Conservation (phyloP, 345 rosid species). For the Erodium maritimum region DNA sequence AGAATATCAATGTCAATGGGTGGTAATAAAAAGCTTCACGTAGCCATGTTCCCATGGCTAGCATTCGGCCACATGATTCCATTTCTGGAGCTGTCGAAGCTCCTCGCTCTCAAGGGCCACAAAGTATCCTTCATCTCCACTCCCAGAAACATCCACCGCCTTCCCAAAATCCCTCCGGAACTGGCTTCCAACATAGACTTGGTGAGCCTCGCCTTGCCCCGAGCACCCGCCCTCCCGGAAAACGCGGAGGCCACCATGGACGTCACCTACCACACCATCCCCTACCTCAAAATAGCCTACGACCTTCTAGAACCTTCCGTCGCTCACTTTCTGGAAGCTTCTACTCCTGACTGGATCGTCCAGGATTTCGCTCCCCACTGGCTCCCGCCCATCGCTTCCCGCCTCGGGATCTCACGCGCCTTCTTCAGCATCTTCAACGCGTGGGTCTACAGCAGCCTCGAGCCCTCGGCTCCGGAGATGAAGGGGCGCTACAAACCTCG, state of each 20-base stretch:
- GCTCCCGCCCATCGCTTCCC: conserved; percentile 7
- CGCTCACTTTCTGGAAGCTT: conserved; percentile 8
- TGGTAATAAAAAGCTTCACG: conserved; percentile 3
- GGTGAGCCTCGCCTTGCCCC: conserved; percentile 17
- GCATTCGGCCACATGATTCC: conserved; percentile 26
- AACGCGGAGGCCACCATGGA: conserved; percentile 23
- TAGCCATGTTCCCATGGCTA: conserved; percentile 19
- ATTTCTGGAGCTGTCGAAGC: conserved; percentile 18
- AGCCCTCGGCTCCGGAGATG: not conserved
- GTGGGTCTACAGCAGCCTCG: conserved; percentile 1
- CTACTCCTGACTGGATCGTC: conserved; percentile 18
- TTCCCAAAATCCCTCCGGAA: conserved; percentile 12
- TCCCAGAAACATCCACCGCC: conserved; percentile 18
- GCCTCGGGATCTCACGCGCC: conserved; percentile 7
- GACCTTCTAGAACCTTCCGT: conserved; percentile 18
- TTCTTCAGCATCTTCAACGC: conserved; percentile 14
- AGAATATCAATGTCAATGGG: too few species aligned
- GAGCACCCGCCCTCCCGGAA: conserved; percentile 11
- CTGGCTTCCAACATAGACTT: conserved; percentile 7
- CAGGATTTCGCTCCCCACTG: conserved; percentile 22
- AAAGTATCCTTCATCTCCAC: conserved; percentile 11
- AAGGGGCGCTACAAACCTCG: conserved; percentile 5
- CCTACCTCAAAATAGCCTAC: conserved; percentile 19
- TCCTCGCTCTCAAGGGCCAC: conserved; percentile 16
- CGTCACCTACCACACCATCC: conserved; percentile 14